Evolutionary conservation across 768 basidiomycete species (phyloP), one percentile per base, ranked within the genome.

Genomic region (Lactarius indigo): DNA sequence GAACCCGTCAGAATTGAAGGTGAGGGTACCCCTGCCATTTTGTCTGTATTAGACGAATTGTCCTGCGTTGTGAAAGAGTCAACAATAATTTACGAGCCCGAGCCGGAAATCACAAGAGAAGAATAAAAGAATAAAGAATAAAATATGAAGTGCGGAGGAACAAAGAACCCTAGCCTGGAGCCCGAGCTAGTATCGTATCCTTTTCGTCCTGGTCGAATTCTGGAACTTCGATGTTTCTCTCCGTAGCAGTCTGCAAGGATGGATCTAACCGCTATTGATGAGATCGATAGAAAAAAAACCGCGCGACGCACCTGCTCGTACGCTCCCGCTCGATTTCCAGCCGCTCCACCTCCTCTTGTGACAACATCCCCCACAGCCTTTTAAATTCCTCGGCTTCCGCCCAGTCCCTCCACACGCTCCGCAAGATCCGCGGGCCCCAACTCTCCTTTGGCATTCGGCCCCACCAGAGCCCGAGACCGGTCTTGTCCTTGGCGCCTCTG

Each of bases 401-500:
- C 94, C 95, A 98, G 74, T 98, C 96, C 55, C 95, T 79, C 96
- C 96, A 98, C 2, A 96, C 90, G 64, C 95, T 91, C 76, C 85
- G 85, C 58, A 98, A 78, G 33, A 83, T 79, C 76, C 91, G 93
- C 10, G 93, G 91, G 2, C 94, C 96, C 33, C 88, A 79, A 20
- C 89, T 90, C 65, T 89, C 89, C 69, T 83, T 87, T 20, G 87
- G 88, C 28, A 85, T 85, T 20, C 87, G 82, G 6, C 87, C 89
- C 84, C 88, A 90, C 10, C 85, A 86, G 3, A 91, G 81, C 3
- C 90, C 91, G 26, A 91, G 79, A 1, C 92, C 93, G 3, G 91
- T 92, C 78, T 91, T 91, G 72, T 92, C 91, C 75, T 91, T 91
- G 82, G 75, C 80, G 74, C 76, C 37, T 74, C 78, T 31, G 74